These are phyloP conservation scores for Coemansia sp. DNA, from an alignment of 192 early-diverging fungal species.

Conservation along the genomic window DNA sequence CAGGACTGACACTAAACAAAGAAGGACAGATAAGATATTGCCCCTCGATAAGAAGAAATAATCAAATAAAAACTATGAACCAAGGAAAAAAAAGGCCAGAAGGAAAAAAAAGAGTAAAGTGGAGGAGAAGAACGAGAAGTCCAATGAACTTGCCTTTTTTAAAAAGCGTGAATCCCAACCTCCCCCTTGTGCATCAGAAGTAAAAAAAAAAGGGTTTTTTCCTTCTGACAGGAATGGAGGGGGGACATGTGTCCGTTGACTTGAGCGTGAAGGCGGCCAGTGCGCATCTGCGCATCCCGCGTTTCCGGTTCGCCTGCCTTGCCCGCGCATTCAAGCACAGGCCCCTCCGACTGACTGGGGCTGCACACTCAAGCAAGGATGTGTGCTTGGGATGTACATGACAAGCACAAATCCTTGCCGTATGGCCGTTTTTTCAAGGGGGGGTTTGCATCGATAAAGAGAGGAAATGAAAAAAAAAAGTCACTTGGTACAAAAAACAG, in stretches of 20 bases:
- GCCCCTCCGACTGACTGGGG: not conserved
- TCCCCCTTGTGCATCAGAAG: not conserved
- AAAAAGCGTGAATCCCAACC: not conserved
- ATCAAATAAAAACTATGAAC: not conserved
- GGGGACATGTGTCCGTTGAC: not conserved
- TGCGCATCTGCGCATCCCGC: not conserved
- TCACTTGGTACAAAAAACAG: too few species aligned
- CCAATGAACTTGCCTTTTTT: not conserved
- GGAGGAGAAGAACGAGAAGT: not conserved
- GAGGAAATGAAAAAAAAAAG: too few species aligned
- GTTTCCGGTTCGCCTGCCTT: not conserved
- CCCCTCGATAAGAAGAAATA: slow-evolving; percentile 1
- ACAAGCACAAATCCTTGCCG: too few species aligned
- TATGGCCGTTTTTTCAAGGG: too few species aligned
- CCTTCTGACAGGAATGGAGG: too few species aligned
- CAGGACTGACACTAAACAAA: too few species aligned
- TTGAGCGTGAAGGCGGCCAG: not conserved
- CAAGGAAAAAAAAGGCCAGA: not conserved
- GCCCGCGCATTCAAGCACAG: not conserved
- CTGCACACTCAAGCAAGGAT: too few species aligned
- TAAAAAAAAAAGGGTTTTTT: too few species aligned
- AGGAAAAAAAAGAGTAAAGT: not conserved
- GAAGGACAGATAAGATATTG: too few species aligned
- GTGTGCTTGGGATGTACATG: too few species aligned
- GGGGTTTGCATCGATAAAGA: too few species aligned